Evolutionary conservation across 2,329 filamentous ascomycete species (phyloP), one percentile per base, ranked within the genome.

Genomic region (Pseudocercospora ulei): DNA sequence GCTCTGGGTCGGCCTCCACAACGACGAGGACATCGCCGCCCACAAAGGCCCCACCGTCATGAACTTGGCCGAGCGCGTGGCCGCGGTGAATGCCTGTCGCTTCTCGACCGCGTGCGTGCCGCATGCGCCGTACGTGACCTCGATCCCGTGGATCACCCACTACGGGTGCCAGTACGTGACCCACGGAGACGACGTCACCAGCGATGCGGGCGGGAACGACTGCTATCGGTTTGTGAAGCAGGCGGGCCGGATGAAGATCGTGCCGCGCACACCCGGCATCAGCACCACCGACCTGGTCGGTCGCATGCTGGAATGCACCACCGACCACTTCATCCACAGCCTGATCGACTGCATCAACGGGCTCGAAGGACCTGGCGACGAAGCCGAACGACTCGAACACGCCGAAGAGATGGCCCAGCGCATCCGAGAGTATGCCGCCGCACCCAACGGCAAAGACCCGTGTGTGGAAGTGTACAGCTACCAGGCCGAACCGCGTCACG

Each of bases 21-120:
- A 85, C 3, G 90, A 98, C 61, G 85, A 95, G 64, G 81, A 82
- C 36, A 98, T 98, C 55, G 71, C 94, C 51, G 82, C 87, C 58
- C 94, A 98, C 69, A 98, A 98, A 66, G 90, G 90, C 4, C 90
- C 90, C 1, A 95, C 88, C 0, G 90, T 98, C 53, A 98, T 98
- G 90, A 88, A 76, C 41, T 70, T 96, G 41, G 72, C 80, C 51
- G 90, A 98, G 72, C 80, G 88, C 80, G 73, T 93, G 47, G 78
- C 86, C 47, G 88, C 90, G 24, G 86, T 93, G 29, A 80, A 96
- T 56, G 90, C 90, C 49, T 96, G 90, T 65, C 81, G 90, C 48
- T 98, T 90, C 87, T 81, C 86, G 9, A 93, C 88, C 31, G 72
- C 75, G 47, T 85, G 84, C 23, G 72, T 98, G 41, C 76, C 85